Base-by-base conservation (phyloP, 257 asterid genomes). In the Orobanche coerulescens region DNA sequence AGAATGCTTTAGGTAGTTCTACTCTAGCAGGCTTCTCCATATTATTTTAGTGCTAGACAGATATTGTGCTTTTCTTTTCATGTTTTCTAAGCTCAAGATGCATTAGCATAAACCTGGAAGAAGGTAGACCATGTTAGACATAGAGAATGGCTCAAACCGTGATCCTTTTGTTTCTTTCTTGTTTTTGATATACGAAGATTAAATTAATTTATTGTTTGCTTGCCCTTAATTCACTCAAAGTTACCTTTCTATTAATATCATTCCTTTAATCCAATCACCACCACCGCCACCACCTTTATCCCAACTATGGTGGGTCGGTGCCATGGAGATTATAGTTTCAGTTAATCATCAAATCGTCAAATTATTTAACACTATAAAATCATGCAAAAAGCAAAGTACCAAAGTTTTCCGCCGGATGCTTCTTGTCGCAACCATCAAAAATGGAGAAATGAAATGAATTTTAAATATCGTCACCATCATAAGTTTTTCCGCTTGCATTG, bases 1-100 rank as follows among this genome's bases (percentile, higher is more conserved):
- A 58, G 51, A 50, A 68, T 51, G 61, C 33, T 52, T 44, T 22
- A 20, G 43, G 39, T 48, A 31, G 46, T 18, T n/a, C 2, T 55
- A 20, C 7, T 24, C 12, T 48, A 16, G 23, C 4, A 10, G 44
- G 62, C 19, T 37, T 49, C 54, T 44, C 46, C 30, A 4, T 13
- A n/a, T 44, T 44, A 2, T 19, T 14, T 4, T 44, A 5, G 13
- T 31, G 23, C 19, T 31, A 37, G 54, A 61, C 4, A 7, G 49
- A 50, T 11, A 22, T 15, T 13, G 6, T 22, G 11, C 33, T 18
- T 52, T 2, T 36, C 5, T 62, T n/a, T n/a, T 15, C n/a, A 44
- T 31, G 65, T 57, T 51, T 49, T 46, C 48, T 46, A 15, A 22
- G 37, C 26, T 44, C 12, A 58, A 14, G 50, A 11, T 57, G 34